Base-by-base conservation (phyloP, 352 stramenopile species). In the Globisporangium rhizosaccharum region DNA sequence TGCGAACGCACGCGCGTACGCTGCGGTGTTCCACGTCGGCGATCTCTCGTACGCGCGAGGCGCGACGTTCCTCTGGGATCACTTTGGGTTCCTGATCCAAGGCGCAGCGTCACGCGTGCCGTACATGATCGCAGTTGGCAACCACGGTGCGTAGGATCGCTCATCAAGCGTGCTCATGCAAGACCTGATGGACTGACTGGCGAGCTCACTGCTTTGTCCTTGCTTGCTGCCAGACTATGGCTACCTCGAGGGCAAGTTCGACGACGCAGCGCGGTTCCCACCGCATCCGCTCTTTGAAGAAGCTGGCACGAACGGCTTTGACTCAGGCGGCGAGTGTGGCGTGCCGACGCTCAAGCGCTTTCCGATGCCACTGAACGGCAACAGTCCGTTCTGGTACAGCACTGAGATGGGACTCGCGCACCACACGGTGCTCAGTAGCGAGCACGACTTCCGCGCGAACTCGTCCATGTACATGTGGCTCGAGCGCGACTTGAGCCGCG, bases 301-400 rank as follows among this genome's bases (percentile, higher is more conserved):
- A 10, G 53, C 71, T 0, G 59, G 52, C 14, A 67, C 61, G n/a
- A 56, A 62, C n/a, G 76, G 69, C 9, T 71, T 79, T 30, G 68
- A 94, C 53, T 82, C 70, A 14, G 73, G 73, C 26, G 90, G 90
- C 9, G 90, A 97, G 70, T 97, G 90, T 67, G 87, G 88, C 25
- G 75, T 97, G 11, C 82, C 90, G 0, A 79, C 73, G 5, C 57
- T 73, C 25, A 84, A 76, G 49, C 75, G 85, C 36, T 96, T 96
- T 74, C 61, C 69, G 51, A 94, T 94, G 81, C 84, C 78, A 0
- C 62, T 70, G 20, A 79, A 79, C 48, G 71, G 75, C 44, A 86
- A 85, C 46, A 61, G 63, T 8, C 68, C 82, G 2, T 88, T 78
- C 57, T 88, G 75, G 74, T 88, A 87, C 69, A 85, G 74, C 51